A percentile compares a stretch with the other conserved stretches of the same genome.
These are phyloP conservation scores for Vigna angularis DNA, from an alignment of 306 rosid species.

Conservation along the genomic window DNA sequence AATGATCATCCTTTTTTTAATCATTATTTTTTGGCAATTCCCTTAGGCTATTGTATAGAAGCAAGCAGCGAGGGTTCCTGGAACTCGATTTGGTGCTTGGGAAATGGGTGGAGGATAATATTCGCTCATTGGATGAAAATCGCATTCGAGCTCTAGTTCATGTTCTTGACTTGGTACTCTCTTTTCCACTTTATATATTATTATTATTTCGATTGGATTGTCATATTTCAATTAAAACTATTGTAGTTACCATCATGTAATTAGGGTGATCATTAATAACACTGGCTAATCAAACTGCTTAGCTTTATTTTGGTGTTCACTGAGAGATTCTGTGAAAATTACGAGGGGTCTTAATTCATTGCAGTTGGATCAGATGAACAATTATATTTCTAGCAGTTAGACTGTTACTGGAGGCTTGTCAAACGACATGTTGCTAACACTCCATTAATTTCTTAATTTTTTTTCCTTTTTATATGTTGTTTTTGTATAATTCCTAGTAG, in stretches of 20 bases:
- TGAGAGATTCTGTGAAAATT: background rate
- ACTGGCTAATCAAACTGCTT: background rate
- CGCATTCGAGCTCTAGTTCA: slow-evolving; percentile 66
- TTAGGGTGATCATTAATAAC: background rate
- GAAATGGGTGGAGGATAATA: slow-evolving; percentile 87
- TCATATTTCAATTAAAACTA: background rate
- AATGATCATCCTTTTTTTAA: too few species aligned
- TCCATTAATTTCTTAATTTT: too few species aligned
- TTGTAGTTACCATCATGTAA: background rate
- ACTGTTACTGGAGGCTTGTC: background rate
- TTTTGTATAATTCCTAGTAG: too few species aligned
- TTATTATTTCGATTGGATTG: background rate
- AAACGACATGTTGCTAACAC: background rate
- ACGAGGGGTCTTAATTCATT: background rate
- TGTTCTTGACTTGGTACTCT: slow-evolving; percentile 76
- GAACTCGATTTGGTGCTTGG: slow-evolving; percentile 93
- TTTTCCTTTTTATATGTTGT: too few species aligned
- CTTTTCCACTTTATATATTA: background rate
- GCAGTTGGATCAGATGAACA: background rate
- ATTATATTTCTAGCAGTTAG: background rate
- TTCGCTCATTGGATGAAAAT: slow-evolving; percentile 73
- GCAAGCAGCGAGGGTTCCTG: slow-evolving; percentile 89
- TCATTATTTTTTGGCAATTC: background rate
- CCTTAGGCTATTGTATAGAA: slow-evolving; percentile 72
- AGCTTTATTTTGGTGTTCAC: slow-evolving; percentile 7